Evolutionary conservation across 2,329 filamentous ascomycete species (phyloP).

Genomic region (Annulohypoxylon truncatum): DNA sequence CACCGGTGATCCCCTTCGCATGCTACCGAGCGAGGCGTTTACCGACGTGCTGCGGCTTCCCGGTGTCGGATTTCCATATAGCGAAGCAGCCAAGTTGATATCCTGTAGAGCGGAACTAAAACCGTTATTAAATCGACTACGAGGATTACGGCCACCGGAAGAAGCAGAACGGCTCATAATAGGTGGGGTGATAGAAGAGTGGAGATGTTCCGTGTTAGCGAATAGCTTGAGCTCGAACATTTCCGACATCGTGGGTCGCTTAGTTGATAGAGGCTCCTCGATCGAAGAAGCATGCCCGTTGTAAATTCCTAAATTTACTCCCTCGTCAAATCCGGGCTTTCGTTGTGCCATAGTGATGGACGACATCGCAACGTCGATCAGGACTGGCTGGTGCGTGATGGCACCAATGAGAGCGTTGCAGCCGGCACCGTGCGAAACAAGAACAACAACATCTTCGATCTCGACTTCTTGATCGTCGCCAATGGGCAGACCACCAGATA

Average conservation of each 20-base stretch:
- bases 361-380: slow-evolving; percentile 89
- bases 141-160: slow-evolving; percentile 50
- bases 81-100: slow-evolving; percentile 41
- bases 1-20: slow-evolving; percentile 49
- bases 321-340: slow-evolving; percentile 60
- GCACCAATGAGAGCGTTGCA: slow-evolving; percentile 96
- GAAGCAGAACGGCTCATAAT: slow-evolving; percentile 48
- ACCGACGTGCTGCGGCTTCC: slow-evolving; percentile 60
- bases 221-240: slow-evolving; percentile 79
- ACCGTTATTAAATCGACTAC: slow-evolving; percentile 55
- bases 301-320: slow-evolving; percentile 47
- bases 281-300: slow-evolving; percentile 43
- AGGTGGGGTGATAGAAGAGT: slow-evolving; percentile 55
- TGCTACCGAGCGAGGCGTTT: slow-evolving; percentile 54
- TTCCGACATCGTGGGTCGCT: slow-evolving; percentile 63
- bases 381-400: slow-evolving; percentile 88
- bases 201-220: slow-evolving; percentile 80
- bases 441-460: slow-evolving; percentile 80
- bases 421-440: slow-evolving; percentile 94
- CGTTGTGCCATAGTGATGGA: slow-evolving; percentile 89
- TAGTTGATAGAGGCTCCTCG: slow-evolving; percentile 43
- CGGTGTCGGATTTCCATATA: slow-evolving; percentile 56
- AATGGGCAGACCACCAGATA: slow-evolving; percentile 50
- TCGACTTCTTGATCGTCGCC: slow-evolving; percentile 66
- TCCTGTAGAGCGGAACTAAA: slow-evolving; percentile 51